Evolutionary conservation across 2,329 filamentous ascomycete species (phyloP).

Genomic region (Colletotrichum australisinense): DNA sequence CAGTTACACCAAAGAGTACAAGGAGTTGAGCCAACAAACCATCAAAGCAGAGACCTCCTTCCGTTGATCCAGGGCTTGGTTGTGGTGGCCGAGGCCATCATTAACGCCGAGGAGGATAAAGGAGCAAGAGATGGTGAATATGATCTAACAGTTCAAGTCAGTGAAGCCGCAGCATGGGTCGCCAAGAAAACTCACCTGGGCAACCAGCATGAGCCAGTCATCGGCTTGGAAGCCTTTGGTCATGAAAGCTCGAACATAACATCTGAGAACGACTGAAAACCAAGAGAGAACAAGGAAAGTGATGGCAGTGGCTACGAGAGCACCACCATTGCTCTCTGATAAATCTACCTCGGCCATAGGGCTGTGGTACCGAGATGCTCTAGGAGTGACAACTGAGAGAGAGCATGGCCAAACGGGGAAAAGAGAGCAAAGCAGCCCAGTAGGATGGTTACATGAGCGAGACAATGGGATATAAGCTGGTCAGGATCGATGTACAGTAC

Average conservation of each 20-base stretch:
- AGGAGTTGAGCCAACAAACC: constrained; percentile 42
- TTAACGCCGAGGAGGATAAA: constrained; percentile 57
- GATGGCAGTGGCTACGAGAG: constrained; percentile 49
- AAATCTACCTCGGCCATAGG: constrained; percentile 50
- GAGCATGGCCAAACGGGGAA: constrained; percentile 19
- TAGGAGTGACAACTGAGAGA: constrained; percentile 10
- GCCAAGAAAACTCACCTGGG: constrained; percentile 51
- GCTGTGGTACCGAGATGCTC: constrained; percentile 8
- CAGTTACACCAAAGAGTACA: neutral
- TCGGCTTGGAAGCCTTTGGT: constrained; percentile 60
- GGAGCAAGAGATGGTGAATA: constrained; percentile 60
- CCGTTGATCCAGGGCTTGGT: constrained; percentile 53
- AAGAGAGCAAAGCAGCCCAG: neutral
- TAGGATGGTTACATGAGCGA: constrained; percentile 9
- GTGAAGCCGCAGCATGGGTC: neutral
- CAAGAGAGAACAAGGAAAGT: constrained; percentile 53
- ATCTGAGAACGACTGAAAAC: constrained; percentile 55
- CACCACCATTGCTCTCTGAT: constrained; percentile 51
- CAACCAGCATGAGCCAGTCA: constrained; percentile 65
- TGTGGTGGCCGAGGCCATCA: constrained; percentile 59
- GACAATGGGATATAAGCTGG: constrained; percentile 12
- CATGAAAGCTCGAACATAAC: constrained; percentile 56
- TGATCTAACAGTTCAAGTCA: constrained; percentile 43
- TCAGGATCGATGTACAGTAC: constrained; percentile 3
- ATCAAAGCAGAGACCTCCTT: constrained; percentile 58